phyloP scores from a whole-genome alignment of 176 grass and related monocot species.

The Juncus inflexus region DNA sequence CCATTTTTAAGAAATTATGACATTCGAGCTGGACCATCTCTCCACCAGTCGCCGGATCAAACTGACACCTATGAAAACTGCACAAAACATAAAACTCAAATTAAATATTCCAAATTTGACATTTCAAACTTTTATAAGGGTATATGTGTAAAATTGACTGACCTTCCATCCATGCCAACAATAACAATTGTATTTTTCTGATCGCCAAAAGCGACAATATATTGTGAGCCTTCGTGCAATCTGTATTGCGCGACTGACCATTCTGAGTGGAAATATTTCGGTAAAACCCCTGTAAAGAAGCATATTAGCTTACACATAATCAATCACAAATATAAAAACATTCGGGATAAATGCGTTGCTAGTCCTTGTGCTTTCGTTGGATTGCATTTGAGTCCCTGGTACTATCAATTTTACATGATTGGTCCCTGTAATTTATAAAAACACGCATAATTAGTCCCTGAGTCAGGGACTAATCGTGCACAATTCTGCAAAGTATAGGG shows the following conservation, averaged over 20 bases:
- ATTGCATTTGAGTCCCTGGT: background rate
- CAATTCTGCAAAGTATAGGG: no score
- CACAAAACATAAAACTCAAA: conserved; percentile 1
- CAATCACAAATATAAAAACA: no score
- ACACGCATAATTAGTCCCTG: no score
- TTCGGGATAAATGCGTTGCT: no score
- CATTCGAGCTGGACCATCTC: conserved; percentile 60
- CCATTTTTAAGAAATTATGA: conserved; percentile 48
- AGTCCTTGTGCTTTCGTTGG: background rate
- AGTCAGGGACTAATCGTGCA: no score
- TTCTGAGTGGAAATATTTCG: conserved; percentile 67
- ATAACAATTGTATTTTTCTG: conserved; percentile 53
- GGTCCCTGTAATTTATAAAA: background rate
- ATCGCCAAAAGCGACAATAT: conserved; percentile 55
- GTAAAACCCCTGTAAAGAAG: conserved; percentile 55
- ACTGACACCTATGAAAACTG: conserved; percentile 88
- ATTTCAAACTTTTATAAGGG: no score
- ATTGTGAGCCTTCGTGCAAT: conserved; percentile 45
- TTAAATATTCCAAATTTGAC: no score
- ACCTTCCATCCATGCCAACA: conserved; percentile 84
- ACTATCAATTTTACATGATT: conserved; percentile 3
- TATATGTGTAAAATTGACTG: conserved; percentile 8
- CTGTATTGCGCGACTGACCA: conserved; percentile 58
- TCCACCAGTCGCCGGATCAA: conserved; percentile 39
- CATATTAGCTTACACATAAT: background rate